Evolutionary conservation across 1,284 basidiomycete genomes (phyloP).

Genomic region (Heterobasidion parviporum): DNA sequence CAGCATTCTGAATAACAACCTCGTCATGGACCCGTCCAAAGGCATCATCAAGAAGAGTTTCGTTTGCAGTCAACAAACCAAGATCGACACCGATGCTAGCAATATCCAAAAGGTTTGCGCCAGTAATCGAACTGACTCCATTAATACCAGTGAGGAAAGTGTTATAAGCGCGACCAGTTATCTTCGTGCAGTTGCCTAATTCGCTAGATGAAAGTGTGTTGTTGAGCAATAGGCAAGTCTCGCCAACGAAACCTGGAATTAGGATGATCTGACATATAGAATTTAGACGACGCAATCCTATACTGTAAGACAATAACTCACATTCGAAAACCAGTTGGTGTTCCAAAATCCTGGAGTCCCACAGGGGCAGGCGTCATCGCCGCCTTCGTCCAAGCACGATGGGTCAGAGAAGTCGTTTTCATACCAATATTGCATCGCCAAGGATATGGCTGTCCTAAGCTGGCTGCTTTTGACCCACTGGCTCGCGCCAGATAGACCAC

Average conservation of each 20-base stretch:
- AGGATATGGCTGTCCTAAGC: constrained; percentile 32
- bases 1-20: constrained; percentile 33
- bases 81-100: constrained; percentile 46
- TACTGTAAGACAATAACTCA: constrained; percentile 13
- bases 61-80: constrained; percentile 37
- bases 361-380: constrained; percentile 41
- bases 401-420: constrained; percentile 43
- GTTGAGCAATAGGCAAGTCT: constrained; percentile 30
- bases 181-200: constrained; percentile 36
- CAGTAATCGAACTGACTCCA: constrained; percentile 41
- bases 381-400: constrained; percentile 47
- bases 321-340: constrained; percentile 65
- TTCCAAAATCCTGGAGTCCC: constrained; percentile 54
- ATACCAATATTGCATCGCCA: constrained; percentile 62
- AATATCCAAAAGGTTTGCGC: constrained; percentile 53
- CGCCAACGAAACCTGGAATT: constrained; percentile 46
- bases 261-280: constrained; percentile 37
- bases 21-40: constrained; percentile 41
- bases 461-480: constrained; percentile 31
- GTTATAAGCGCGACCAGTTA: constrained; percentile 43
- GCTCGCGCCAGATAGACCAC: constrained; percentile 30
- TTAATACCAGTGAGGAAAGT: constrained; percentile 35
- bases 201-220: not conserved
- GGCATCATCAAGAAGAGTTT: constrained; percentile 34
- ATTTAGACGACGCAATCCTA: not conserved